Percentiles rank a stretch among this genome's conserved stretches.
Conservation (phyloP, 306 rosid species). For the Ammopiptanthus mongolicus region DNA sequence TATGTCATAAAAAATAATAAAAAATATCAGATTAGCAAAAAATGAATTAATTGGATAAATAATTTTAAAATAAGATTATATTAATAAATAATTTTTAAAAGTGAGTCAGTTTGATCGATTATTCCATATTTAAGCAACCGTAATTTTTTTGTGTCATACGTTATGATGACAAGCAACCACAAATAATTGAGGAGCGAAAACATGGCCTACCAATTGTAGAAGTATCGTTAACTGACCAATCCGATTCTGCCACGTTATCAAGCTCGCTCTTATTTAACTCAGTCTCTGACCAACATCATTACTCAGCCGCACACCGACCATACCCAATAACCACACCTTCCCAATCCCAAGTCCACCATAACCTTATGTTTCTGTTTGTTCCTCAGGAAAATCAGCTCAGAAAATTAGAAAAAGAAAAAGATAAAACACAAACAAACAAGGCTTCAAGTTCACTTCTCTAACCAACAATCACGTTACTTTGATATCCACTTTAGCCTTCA, state of each 20-base stretch:
- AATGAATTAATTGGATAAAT: no score
- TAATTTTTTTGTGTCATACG: no score
- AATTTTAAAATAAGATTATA: no score
- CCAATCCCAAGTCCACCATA: neutral
- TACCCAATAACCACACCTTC: constrained; percentile 7
- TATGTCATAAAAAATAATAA: no score
- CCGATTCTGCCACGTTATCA: neutral
- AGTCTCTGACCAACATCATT: neutral
- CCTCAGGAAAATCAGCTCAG: constrained; percentile 7
- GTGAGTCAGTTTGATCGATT: no score
- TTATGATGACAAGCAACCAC: no score
- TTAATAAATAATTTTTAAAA: no score
- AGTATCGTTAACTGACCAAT: neutral
- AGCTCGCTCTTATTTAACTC: neutral
- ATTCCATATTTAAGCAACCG: no score
- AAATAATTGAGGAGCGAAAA: no score
- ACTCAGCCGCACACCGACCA: neutral
- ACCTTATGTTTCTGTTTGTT: neutral
- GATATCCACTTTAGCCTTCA: neutral
- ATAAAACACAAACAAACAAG: neutral
- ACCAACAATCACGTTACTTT: neutral
- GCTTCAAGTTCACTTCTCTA: neutral
- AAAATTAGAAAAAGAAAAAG: neutral
- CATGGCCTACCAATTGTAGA: neutral
- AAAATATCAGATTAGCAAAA: no score